Evolutionary conservation across 768 basidiomycete genomes (phyloP), one percentile per base, ranked within the genome.

Genomic region (Phylloporus rhodoxanthus): DNA sequence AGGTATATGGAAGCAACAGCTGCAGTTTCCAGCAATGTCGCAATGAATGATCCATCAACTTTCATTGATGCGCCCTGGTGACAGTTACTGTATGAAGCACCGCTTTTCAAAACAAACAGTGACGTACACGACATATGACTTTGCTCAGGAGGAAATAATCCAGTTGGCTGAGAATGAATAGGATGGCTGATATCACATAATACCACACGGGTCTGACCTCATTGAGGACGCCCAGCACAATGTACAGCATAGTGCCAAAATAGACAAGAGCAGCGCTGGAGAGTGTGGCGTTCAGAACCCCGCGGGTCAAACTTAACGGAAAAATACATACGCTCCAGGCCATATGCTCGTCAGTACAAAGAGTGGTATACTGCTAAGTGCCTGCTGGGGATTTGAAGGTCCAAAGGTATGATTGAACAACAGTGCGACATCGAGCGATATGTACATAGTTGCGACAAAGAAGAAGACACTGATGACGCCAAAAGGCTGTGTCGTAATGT

Each of bases 31-130:
- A 95, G 72, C 5, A 93, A 45, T 0, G 94, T 94, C 1, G 89
- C 85, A 21, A 96, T 65, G 65, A 96, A 95, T 3, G 85, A 82
- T 5, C 89, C 90, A 68, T 97, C 95, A 17, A 96, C 71, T 65
- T 82, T 87, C 26, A 68, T 65, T 49, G 77, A 72, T 15, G 90
- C 74, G 20, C 79, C 81, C 80, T 85, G 53, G 48, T 46, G n/a
- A 58, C 37, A 21, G 50, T 52, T 25, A 36, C 34, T 15, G 5
- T 11, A 53, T 59, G 46, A 57, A 53, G 20, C 45, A 41, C 47
- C n/a, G 43, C 47, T 21, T 39, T 33, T 36, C 14, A 8, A 40
- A 40, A 40, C 23, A 7, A 17, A 48, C 42, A 34, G 20, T 5
- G 47, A 75, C 78, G 64, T 55, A 81, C 79, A 21, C 70, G 68